phyloP scores from a whole-genome alignment of 2,329 filamentous ascomycete genomes.

The Aspergillus amoenus region DNA sequence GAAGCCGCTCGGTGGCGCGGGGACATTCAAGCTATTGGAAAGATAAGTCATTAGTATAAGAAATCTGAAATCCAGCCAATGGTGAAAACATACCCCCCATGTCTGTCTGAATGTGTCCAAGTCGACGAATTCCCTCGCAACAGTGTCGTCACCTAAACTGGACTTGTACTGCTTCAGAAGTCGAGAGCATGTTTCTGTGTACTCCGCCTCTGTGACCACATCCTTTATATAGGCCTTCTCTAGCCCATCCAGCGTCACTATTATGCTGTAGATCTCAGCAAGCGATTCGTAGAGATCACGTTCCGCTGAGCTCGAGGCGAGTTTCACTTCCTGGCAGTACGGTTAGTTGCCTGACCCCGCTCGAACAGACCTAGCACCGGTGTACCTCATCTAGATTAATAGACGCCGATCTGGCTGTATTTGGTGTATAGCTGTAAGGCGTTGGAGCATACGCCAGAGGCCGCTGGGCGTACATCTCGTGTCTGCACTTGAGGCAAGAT shows the following conservation, averaged over 20 bases:
- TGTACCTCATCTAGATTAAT: constrained; percentile 90
- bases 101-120: constrained; percentile 86
- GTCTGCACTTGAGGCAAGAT: neutral
- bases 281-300: constrained; percentile 93
- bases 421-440: constrained; percentile 87
- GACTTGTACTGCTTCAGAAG: constrained; percentile 96
- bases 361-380: constrained; percentile 5
- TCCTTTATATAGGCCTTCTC: constrained; percentile 97
- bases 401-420: constrained; percentile 76
- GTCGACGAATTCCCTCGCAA: constrained; percentile 83
- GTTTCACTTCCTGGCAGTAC: constrained; percentile 75
- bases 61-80: neutral
- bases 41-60: neutral
- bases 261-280: constrained; percentile 96
- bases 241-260: constrained; percentile 89
- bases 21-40: constrained; percentile 79
- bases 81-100: constrained; percentile 71
- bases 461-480: constrained; percentile 47
- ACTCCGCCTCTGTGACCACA: constrained; percentile 85
- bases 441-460: constrained; percentile 81
- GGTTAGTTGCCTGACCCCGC: constrained; percentile 20
- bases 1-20: constrained; percentile 85
- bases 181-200: constrained; percentile 93
- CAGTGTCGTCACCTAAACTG: constrained; percentile 83
- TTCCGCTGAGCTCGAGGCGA: constrained; percentile 81